Conservation (phyloP, 352 stramenopile species). For the Phytophthora multivora region DNA sequence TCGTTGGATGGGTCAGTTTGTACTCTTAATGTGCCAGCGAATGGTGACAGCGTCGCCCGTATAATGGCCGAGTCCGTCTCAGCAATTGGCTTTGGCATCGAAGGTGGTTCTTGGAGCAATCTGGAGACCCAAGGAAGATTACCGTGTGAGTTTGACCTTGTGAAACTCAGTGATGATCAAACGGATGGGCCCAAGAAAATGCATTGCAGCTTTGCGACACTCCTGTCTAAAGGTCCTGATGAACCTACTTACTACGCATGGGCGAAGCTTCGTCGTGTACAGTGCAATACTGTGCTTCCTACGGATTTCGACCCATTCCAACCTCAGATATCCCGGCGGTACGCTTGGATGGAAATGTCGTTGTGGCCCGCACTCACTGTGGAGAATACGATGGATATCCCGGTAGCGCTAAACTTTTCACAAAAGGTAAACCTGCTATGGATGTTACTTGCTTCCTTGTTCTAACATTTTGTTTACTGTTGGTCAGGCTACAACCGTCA, state of each 20-base stretch:
- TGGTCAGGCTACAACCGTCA: slow-evolving; percentile 17
- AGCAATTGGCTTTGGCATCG: slow-evolving; percentile 29
- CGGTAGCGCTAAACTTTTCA: slow-evolving; percentile 35
- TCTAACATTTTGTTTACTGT: slow-evolving; percentile 18
- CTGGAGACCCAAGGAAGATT: slow-evolving; percentile 26
- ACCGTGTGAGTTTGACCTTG: slow-evolving; percentile 56
- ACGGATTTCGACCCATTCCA: slow-evolving; percentile 53
- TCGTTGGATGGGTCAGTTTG: slow-evolving; percentile 35
- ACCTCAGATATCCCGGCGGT: slow-evolving; percentile 44
- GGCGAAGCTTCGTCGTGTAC: slow-evolving; percentile 35
- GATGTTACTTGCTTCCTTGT: neutral
- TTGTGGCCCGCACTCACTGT: slow-evolving; percentile 51
- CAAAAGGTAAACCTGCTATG: slow-evolving; percentile 40
- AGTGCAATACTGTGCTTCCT: slow-evolving; percentile 47
- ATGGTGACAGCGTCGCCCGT: slow-evolving; percentile 2
- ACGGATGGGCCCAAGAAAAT: slow-evolving; percentile 12
- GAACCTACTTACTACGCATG: slow-evolving; percentile 40
- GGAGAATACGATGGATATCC: slow-evolving; percentile 43
- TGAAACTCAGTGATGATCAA: slow-evolving; percentile 37
- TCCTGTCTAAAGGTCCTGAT: slow-evolving; percentile 15
- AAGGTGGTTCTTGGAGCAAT: slow-evolving; percentile 39
- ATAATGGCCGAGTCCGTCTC: slow-evolving; percentile 47
- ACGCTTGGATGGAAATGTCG: slow-evolving; percentile 58
- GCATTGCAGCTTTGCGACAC: slow-evolving; percentile 31
- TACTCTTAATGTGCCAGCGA: slow-evolving; percentile 12